Evolutionary conservation across 2,329 filamentous ascomycete genomes (phyloP), one percentile per base, ranked within the genome.

Genomic region (Whalleya microplaca): DNA sequence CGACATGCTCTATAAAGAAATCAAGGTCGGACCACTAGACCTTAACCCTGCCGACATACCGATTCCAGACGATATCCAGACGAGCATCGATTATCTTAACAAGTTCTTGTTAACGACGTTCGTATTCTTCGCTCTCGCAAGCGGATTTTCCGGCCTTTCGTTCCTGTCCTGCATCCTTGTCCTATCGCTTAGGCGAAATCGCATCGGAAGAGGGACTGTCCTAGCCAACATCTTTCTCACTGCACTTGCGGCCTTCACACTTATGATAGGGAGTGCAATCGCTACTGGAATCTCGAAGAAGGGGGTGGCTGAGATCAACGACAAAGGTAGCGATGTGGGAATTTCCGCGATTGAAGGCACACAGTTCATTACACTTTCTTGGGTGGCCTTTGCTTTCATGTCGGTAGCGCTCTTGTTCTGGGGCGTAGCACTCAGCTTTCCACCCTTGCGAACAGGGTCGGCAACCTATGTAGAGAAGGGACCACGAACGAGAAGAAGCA

Each of bases 41-140:
- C 59, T 83, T 61, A 77, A 73, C 52, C 71, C 81, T 19, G 71
- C 73, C 59, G 74, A 79, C 48, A 69, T 84, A n/a, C 67, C 76
- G 55, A 76, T 78, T 65, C 76, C 77, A 14, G 61, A 75, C 6
- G 71, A 71, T 29, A 73, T 85, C 55, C 74, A 78, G 56, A 69
- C 77, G 42, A 75, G 76, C n/a, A 66, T 85, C 61, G 72, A 80
- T 69, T 69, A 74, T n/a, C 71, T 84, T 66, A 82, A 83, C 65
- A 66, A 68, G 16, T 71, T 76, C n/a, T 73, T 84, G 3, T 68
- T 79, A n/a, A 76, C 73, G 21, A 69, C 81, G 46, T 80, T 80
- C 66, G 69, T 81, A 48, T 68, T 84, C 53, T 83, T 79, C 67
- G 74, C 79, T 41, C 59, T 84, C 1, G 75, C 72, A 51, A 69